Percentiles rank a stretch among this genome's conserved stretches.
These are phyloP conservation scores for Aspergillus latus DNA, from an alignment of 2,329 filamentous ascomycete genomes.

Conservation along the genomic window DNA sequence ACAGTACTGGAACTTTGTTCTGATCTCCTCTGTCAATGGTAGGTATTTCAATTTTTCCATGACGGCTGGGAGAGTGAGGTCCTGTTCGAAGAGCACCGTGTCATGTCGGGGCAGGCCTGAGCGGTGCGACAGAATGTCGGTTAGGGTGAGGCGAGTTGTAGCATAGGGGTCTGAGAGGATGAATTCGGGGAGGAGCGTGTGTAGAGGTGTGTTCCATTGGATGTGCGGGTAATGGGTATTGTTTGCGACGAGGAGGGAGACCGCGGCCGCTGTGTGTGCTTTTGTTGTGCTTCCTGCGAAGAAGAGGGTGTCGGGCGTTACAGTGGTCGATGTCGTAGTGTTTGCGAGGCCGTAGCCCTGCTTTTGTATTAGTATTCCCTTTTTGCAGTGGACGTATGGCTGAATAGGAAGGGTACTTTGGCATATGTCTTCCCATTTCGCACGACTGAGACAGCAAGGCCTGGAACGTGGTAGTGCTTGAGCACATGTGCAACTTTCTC, in stretches of 20 bases:
- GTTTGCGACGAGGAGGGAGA: conserved; percentile 44
- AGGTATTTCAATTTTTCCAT: too few relatives aligned
- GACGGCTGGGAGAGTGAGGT: too few relatives aligned
- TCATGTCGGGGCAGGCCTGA: conserved; percentile 31
- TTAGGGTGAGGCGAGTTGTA: conserved; percentile 28
- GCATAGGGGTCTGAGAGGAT: conserved; percentile 24
- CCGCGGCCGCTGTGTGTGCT: conserved; percentile 52
- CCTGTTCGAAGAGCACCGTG: conserved; percentile 11
- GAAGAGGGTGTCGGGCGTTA: conserved; percentile 54
- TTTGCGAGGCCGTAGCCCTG: conserved; percentile 39
- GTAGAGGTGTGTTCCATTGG: conserved; percentile 38
- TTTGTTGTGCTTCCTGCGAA: conserved; percentile 59
- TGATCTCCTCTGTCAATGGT: conserved; percentile 33
- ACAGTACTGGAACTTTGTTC: conserved; percentile 51
- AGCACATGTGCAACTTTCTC: too few relatives aligned
- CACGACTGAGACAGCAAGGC: too few relatives aligned
- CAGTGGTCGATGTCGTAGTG: conserved; percentile 36
- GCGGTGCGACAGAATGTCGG: conserved; percentile 34
- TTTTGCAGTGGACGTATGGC: too few relatives aligned
- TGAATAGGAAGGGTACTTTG: too few relatives aligned
- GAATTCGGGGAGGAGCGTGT: conserved; percentile 35
- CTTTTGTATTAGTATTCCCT: too few relatives aligned
- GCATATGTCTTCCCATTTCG: too few relatives aligned
- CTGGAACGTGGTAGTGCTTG: too few relatives aligned
- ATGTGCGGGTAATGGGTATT: conserved; percentile 27